Conservation (phyloP, 106 monocot species). For the Dendrobium chrysotoxum region DNA sequence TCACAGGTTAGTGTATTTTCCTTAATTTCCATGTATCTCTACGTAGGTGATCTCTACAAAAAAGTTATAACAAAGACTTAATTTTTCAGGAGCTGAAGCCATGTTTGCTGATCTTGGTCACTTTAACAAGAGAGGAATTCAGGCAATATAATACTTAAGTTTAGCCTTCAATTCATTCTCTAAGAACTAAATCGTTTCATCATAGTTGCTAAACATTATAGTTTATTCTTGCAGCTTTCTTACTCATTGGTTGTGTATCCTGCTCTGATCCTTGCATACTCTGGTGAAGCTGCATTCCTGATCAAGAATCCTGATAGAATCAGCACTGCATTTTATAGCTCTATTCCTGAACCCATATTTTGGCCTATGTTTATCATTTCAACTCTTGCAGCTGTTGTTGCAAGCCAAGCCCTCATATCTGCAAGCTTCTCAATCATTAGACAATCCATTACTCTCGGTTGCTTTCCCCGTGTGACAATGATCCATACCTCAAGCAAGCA, state of each 20-base stretch:
- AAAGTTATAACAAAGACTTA: not conserved
- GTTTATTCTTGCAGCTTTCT: constrained; percentile 23
- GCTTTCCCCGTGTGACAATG: constrained; percentile 60
- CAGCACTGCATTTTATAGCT: constrained; percentile 47
- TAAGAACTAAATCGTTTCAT: no score
- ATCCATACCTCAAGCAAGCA: constrained; percentile 45
- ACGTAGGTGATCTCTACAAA: not conserved
- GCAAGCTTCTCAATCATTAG: constrained; percentile 60
- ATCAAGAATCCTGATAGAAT: constrained; percentile 38
- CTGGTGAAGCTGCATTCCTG: constrained; percentile 45
- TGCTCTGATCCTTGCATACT: constrained; percentile 43
- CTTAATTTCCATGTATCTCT: not conserved
- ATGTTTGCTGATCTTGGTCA: constrained; percentile 80
- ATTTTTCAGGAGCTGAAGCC: constrained; percentile 56
- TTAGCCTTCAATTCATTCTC: no score
- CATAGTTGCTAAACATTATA: not conserved
- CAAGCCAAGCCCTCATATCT: constrained; percentile 65
- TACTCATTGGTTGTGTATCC: constrained; percentile 46
- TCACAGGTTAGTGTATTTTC: constrained; percentile 34
- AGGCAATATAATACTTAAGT: constrained; percentile 19
- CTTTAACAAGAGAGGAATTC: constrained; percentile 53
- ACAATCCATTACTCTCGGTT: constrained; percentile 56
- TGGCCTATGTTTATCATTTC: constrained; percentile 66
- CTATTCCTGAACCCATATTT: constrained; percentile 34
- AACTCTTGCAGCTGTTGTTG: constrained; percentile 48